Evolutionary conservation across 257 asterid genomes (phyloP).

Genomic region (Gentiana dahurica): DNA sequence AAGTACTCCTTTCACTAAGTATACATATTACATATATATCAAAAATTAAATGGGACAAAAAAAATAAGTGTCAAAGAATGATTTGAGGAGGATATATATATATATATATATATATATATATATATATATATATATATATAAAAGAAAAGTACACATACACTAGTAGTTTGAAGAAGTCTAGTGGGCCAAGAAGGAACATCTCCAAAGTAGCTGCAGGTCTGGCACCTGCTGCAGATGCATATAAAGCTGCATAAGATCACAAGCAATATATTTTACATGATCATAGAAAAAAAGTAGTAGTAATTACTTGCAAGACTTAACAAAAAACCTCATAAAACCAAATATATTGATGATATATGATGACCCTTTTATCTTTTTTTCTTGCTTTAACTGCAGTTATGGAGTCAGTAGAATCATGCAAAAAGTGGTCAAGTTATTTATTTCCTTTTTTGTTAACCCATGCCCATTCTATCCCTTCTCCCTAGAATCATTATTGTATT

Average conservation of each 20-base stretch:
- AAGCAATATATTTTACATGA: conserved; percentile 38
- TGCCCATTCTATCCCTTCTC: conserved; percentile 47
- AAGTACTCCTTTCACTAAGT: no score
- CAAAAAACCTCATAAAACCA: conserved; percentile 10
- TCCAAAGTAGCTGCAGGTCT: conserved; percentile 92
- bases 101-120: conserved; percentile 1
- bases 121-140: conserved; percentile 16
- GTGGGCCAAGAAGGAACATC: conserved; percentile 95
- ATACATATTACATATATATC: no score
- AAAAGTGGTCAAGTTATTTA: conserved; percentile 26
- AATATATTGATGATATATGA: neutral
- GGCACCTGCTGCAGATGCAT: conserved; percentile 30
- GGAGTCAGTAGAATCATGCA: conserved; percentile 75
- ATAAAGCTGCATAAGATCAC: conserved; percentile 76
- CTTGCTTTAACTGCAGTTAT: conserved; percentile 33
- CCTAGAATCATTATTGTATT: conserved; percentile 55
- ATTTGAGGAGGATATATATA: neutral
- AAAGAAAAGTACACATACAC: conserved; percentile 25
- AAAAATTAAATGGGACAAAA: neutral
- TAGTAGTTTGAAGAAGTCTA: conserved; percentile 54
- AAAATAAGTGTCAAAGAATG: neutral
- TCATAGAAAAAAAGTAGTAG: conserved; percentile 11
- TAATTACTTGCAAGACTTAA: conserved; percentile 4
- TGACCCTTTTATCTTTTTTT: neutral
- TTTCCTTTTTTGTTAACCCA: conserved; percentile 68